These are phyloP conservation scores for Cardamine chenopodiifolia DNA, from an alignment of 345 rosid genomes.

Conservation along the genomic window DNA sequence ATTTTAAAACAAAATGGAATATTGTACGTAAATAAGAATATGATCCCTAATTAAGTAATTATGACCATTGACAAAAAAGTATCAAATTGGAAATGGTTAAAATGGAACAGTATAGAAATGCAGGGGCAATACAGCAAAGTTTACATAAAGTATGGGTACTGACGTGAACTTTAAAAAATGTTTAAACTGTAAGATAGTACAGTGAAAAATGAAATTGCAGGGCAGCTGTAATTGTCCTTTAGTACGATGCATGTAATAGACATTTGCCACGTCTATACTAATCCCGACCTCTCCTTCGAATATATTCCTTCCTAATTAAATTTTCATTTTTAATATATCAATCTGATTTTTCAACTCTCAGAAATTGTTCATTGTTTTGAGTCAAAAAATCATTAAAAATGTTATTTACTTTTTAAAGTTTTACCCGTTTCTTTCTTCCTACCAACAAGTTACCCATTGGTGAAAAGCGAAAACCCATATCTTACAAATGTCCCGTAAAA, in stretches of 20 bases:
- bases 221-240: slow-evolving; percentile 42
- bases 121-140: slow-evolving; percentile 2
- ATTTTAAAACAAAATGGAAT: not conserved
- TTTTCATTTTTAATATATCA: not conserved
- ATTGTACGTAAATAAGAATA: not conserved
- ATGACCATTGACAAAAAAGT: not conserved
- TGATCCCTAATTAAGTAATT: not conserved
- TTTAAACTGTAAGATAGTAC: slow-evolving; percentile 17
- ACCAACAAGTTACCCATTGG: slow-evolving; percentile 41
- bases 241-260: slow-evolving; percentile 40
- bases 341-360: not conserved
- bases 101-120: not conserved
- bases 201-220: slow-evolving; percentile 28
- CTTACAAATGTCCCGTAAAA: slow-evolving; percentile 36
- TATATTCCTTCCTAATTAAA: slow-evolving; percentile 26
- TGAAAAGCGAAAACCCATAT: slow-evolving; percentile 22
- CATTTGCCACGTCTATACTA: slow-evolving; percentile 38
- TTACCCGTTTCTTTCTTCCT: slow-evolving; percentile 18
- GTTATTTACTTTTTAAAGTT: not conserved
- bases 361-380: not conserved
- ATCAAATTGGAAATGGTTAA: slow-evolving; percentile 6
- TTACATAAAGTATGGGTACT: slow-evolving; percentile 20
- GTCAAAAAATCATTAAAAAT: not conserved
- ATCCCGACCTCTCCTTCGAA: slow-evolving; percentile 26
- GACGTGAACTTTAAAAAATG: slow-evolving; percentile 17